Percentiles rank a stretch among this genome's conserved stretches.
phyloP scores from a whole-genome alignment of 257 asterid genomes.

The Nicotiana undulata region DNA sequence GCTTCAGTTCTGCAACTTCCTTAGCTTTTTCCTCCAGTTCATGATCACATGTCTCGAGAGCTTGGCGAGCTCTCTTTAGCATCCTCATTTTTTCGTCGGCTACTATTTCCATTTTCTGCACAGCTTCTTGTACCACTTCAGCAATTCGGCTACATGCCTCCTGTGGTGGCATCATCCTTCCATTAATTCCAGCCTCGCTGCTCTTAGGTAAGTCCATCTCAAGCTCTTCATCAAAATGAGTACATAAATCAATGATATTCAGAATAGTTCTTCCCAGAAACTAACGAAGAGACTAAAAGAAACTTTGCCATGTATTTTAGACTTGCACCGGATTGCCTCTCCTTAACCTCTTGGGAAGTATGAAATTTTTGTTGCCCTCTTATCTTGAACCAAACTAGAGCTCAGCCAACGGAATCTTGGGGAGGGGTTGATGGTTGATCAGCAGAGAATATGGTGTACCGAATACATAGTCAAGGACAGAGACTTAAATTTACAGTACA shows the following conservation, averaged over 20 bases:
- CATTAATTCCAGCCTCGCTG: conserved; percentile 55
- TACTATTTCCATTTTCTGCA: conserved; percentile 77
- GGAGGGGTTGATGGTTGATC: background rate
- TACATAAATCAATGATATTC: background rate
- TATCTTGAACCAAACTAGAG: background rate
- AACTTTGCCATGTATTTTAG: background rate
- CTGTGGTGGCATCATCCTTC: conserved; percentile 64
- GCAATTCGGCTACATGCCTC: conserved; percentile 84
- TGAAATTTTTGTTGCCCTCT: background rate
- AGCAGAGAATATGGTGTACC: background rate
- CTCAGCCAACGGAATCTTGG: background rate
- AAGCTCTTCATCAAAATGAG: conserved; percentile 38
- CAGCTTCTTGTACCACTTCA: conserved; percentile 93
- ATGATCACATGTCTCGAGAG: conserved; percentile 83
- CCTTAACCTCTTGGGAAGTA: background rate
- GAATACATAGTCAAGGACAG: background rate
- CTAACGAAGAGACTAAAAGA: background rate
- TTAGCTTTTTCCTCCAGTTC: conserved; percentile 86
- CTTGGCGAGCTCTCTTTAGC: conserved; percentile 74
- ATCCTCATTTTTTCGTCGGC: conserved; percentile 79
- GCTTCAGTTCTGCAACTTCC: conserved; percentile 61
- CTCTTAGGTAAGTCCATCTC: conserved; percentile 53
- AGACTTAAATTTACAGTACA: background rate
- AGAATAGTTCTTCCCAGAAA: background rate
- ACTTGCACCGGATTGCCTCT: background rate